Percentiles rank a stretch among this genome's conserved stretches.
phyloP scores from a whole-genome alignment of 257 asterid genomes.

The Solanum clarkiae region DNA sequence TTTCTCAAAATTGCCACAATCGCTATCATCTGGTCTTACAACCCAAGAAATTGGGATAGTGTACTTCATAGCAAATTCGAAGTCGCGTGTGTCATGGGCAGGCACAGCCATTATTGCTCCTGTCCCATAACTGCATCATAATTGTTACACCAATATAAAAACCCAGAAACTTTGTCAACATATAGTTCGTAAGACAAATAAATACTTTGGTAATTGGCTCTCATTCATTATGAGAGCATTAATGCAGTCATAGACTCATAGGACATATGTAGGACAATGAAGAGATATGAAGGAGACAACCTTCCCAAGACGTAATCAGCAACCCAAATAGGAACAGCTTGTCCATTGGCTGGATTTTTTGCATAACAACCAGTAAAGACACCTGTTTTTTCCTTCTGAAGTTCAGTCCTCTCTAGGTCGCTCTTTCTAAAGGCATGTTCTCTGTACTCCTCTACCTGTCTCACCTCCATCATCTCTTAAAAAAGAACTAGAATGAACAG shows the following conservation, averaged over 20 bases:
- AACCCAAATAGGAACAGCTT: slow-evolving; percentile 82
- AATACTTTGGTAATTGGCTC: neutral
- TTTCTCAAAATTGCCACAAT: slow-evolving; percentile 28
- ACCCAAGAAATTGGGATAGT: slow-evolving; percentile 60
- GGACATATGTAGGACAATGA: neutral
- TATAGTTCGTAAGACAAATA: neutral
- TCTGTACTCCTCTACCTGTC: slow-evolving; percentile 79
- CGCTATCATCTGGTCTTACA: slow-evolving; percentile 56
- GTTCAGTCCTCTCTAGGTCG: slow-evolving; percentile 96
- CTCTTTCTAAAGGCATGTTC: slow-evolving; percentile 85
- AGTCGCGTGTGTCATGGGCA: slow-evolving; percentile 96
- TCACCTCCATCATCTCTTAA: slow-evolving; percentile 4
- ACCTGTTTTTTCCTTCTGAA: slow-evolving; percentile 92
- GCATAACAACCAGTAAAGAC: slow-evolving; percentile 91
- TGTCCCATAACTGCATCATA: slow-evolving; percentile 80
- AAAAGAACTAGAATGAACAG: neutral
- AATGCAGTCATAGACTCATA: neutral
- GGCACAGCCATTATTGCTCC: slow-evolving; percentile 99
- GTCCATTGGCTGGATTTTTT: slow-evolving; percentile 81
- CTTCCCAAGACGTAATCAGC: slow-evolving; percentile 98
- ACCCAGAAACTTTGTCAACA: neutral
- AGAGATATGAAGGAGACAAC: slow-evolving; percentile 19
- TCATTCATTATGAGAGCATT: neutral
- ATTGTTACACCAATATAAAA: slow-evolving; percentile 3
- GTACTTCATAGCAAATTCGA: slow-evolving; percentile 85